Evolutionary conservation across 371 early-diverging fungal genomes (phyloP), one percentile per base, ranked within the genome.

Genomic region (Mortierella polycephala): DNA sequence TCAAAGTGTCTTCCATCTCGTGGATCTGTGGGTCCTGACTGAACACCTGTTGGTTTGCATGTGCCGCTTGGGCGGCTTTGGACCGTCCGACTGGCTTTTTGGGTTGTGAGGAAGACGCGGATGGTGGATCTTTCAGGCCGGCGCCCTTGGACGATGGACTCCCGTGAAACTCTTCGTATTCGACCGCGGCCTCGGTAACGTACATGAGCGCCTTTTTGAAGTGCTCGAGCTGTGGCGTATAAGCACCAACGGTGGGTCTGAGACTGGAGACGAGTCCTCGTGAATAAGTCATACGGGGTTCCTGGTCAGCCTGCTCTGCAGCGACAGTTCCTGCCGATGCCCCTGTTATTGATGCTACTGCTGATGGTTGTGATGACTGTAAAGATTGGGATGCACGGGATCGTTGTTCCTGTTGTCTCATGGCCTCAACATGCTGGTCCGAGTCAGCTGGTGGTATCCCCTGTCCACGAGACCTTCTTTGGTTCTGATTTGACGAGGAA

Each of bases 141-240:
- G 71, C 71, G 7, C 37, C 30, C 53, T 67, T 76, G 42, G 20
- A 40, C 10, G 39, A 20, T 14, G 20, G 51, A 40, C 42, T 51
- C 5, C 77, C 77, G 56, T 52, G 42, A 16, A 61, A 66, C 44
- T 72, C 80, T 55, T 79, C 80, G 46, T 79, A 79, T 16, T 72
- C 80, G 14, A 63, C n/a, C 1, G 66, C 56, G 1, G 80, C 46
- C 6, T 79, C 80, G 5, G 55, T 62, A 45, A 69, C 62, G n/a
- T 69, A 69, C n/a, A 62, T 62, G 11, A 62, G 42, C 5, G 73
- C 59, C 57, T 69, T 73, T 44, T 69, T 73, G 52, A 79, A 14
- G 0, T 7, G 0, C 21, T 79, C 79, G 10, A 62, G 21, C 6
- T 77, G 79, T 1, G 79, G 72, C 0, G 49, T 53, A 46, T 54